These are phyloP conservation scores for Backusella liffmaniae DNA, from an alignment of 192 early-diverging fungal genomes.

Conservation along the genomic window DNA sequence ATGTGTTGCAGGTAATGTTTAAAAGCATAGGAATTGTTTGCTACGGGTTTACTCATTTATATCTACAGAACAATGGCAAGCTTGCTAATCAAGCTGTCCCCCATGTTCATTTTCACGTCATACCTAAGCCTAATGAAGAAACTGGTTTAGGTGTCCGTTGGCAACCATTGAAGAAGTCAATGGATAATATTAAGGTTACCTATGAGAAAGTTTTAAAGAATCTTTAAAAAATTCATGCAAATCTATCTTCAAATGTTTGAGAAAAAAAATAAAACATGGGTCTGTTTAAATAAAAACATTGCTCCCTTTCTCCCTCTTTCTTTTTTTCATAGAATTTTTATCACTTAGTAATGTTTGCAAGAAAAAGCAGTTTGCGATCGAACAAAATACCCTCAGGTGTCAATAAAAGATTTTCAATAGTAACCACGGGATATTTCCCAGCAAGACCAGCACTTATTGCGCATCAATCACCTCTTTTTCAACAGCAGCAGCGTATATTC, in stretches of 20 bases:
- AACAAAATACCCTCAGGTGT: background rate
- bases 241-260: background rate
- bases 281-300: background rate
- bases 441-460: background rate
- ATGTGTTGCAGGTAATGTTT: slow-evolving; percentile 74
- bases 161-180: slow-evolving; percentile 30
- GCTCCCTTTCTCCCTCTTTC: background rate
- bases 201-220: slow-evolving; percentile 22
- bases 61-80: slow-evolving; percentile 51
- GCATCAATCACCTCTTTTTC: background rate
- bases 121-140: slow-evolving; percentile 63
- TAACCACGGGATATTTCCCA: background rate
- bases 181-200: slow-evolving; percentile 26
- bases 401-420: background rate
- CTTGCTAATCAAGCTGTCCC: slow-evolving; percentile 67
- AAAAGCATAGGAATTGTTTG: background rate
- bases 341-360: background rate
- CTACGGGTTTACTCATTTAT: background rate
- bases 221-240: background rate
- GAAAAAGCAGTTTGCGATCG: background rate
- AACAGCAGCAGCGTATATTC: background rate
- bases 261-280: slow-evolving; percentile 2
- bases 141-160: slow-evolving; percentile 74
- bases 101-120: slow-evolving; percentile 96
- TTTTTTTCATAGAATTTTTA: background rate